Conservation (phyloP, 2,329 filamentous ascomycete species). For the Chaetomium sp. region DNA sequence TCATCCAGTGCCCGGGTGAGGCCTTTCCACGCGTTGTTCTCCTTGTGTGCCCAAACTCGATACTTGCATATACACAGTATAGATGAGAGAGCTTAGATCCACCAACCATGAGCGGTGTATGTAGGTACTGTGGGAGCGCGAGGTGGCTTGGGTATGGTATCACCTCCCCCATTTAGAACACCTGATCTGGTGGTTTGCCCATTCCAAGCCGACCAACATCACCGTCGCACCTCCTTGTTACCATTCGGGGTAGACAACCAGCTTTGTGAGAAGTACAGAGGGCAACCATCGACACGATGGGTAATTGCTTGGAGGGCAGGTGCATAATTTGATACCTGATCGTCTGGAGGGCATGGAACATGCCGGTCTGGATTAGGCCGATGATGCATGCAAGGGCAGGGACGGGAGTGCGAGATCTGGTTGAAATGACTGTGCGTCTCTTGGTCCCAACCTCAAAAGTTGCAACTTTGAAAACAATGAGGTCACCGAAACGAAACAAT, state of each 20-base stretch:
- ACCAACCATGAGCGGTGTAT: background rate
- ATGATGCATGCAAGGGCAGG: slow-evolving; percentile 7
- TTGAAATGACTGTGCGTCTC: background rate
- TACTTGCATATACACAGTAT: slow-evolving; percentile 9
- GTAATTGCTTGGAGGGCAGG: background rate
- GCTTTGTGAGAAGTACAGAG: background rate
- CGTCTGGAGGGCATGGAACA: slow-evolving; percentile 11
- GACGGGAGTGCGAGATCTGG: background rate
- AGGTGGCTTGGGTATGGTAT: background rate
- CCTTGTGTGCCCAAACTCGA: background rate
- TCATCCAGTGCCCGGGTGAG: background rate
- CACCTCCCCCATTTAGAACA: background rate
- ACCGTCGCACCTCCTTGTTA: background rate
- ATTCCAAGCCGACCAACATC: background rate
- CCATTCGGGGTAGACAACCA: background rate
- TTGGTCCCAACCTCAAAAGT: background rate
- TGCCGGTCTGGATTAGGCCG: slow-evolving; percentile 6
- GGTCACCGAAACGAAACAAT: background rate
- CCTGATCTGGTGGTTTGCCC: background rate
- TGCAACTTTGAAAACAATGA: background rate
- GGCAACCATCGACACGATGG: background rate
- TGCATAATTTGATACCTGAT: slow-evolving; percentile 16
- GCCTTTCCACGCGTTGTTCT: background rate
- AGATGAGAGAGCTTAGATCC: background rate
- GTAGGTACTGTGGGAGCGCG: too few relatives aligned